Conservation (phyloP, 2,329 filamentous ascomycete genomes). For the Neopestalotiopsis clavispora region DNA sequence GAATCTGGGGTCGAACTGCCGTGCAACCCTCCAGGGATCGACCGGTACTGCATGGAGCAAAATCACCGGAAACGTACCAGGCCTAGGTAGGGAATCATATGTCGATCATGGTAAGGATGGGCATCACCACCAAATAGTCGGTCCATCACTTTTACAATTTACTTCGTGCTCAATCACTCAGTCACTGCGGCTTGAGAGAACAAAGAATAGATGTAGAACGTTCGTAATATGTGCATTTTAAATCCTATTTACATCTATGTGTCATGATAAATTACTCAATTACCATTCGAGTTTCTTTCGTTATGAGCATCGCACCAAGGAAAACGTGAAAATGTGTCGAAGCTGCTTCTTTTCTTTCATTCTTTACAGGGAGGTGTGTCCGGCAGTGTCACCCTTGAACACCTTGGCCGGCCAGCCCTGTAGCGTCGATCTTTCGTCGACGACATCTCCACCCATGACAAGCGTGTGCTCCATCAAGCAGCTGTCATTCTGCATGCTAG, state of each 20-base stretch:
- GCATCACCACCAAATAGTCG: neutral
- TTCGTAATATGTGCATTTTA: neutral
- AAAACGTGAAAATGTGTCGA: neutral
- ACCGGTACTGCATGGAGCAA: neutral
- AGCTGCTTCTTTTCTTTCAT: neutral
- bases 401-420: conserved; percentile 59
- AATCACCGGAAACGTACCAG: neutral
- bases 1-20: neutral
- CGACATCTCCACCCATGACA: conserved; percentile 60
- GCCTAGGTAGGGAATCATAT: neutral
- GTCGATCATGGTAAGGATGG: neutral
- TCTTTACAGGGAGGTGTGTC: conserved; percentile 5
- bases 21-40: neutral
- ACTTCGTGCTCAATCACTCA: neutral
- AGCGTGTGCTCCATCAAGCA: conserved; percentile 63
- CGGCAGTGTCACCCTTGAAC: conserved; percentile 20
- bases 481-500: conserved; percentile 56
- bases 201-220: neutral
- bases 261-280: conserved; percentile 2
- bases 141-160: neutral
- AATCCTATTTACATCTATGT: conserved; percentile 8
- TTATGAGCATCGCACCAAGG: conserved; percentile 4
- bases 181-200: neutral
- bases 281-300: conserved; percentile 6
- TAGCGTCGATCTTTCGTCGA: conserved; percentile 53